These are phyloP conservation scores for Phytophthora agathidicida DNA, from an alignment of 352 stramenopile species.

Conservation along the genomic window DNA sequence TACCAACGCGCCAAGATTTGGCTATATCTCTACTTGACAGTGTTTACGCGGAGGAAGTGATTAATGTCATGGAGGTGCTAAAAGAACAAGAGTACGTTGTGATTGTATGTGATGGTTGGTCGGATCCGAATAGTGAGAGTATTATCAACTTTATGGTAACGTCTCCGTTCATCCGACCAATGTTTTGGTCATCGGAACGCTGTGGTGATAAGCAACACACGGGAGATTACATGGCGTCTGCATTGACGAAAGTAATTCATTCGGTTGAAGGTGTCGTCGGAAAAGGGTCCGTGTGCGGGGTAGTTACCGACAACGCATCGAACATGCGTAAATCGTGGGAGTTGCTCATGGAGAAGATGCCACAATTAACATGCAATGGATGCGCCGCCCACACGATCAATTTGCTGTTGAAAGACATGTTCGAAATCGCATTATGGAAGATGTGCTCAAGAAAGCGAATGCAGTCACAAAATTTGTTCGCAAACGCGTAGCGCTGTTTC, in stretches of 20 bases:
- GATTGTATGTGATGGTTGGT: slow-evolving; percentile 17
- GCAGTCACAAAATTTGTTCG: slow-evolving; percentile 12
- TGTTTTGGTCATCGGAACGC: slow-evolving; percentile 12
- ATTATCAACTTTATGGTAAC: slow-evolving; percentile 22
- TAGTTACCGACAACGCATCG: slow-evolving; percentile 5
- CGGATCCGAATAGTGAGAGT: slow-evolving; percentile 24
- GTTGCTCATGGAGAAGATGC: not conserved
- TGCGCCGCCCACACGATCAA: slow-evolving; percentile 11
- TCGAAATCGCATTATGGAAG: not conserved
- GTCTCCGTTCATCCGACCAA: slow-evolving; percentile 8
- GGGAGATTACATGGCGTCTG: slow-evolving; percentile 1
- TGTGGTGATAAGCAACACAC: slow-evolving; percentile 2
- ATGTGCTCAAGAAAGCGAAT: not conserved
- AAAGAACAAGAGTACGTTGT: not conserved
- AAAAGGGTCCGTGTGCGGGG: not conserved
- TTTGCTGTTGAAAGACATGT: slow-evolving; percentile 7
- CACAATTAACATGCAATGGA: not conserved
- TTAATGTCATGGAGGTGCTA: not conserved
- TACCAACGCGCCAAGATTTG: not conserved
- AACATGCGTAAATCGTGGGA: slow-evolving; percentile 14
- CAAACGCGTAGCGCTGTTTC: not conserved
- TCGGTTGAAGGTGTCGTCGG: slow-evolving; percentile 1
- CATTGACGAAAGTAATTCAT: not conserved
- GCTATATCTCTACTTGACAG: not conserved
- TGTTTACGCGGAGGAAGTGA: not conserved